Base-by-base conservation (phyloP, 768 basidiomycete species). In the Trametes cubensis region DNA sequence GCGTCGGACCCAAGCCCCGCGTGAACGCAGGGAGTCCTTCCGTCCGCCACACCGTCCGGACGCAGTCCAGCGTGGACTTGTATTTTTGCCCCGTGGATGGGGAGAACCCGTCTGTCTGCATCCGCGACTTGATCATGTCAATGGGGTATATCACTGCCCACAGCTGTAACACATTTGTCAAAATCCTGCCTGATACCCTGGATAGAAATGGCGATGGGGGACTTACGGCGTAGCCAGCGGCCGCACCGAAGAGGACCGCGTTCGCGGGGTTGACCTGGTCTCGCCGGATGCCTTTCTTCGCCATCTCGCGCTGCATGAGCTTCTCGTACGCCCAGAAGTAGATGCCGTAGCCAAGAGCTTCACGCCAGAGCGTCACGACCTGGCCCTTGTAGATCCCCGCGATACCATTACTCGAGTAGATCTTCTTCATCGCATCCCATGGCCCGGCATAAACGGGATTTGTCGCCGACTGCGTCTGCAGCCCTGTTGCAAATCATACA, bases 261-360 rank as follows among this genome's bases (percentile, higher is more conserved):
- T 89, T 92, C 52, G 84, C 71, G 1, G 94, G 86, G 60, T 76
- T 87, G 58, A 98, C 85, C 70, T 97, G 83, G 48, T 91, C 88
- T 40, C 94, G 80, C 49, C 78, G 76, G 62, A 90, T 89, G 26
- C 85, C 83, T 63, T 87, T 90, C 69, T 76, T 76, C n/a, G 78
- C 77, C 81, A 95, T 90, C 72, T 95, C 90, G 55, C 88, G 81
- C 74, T 95, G 92, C 48, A 98, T 86, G 28, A 98, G 82, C 69
- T 92, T 91, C 73, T 98, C 96, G 74, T 98, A 98, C 18, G 87
- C 87, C 71, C 91, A 77, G 78, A 98, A 98, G 75, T 98, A 98
- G 28, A 86, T 78, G 14, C 90, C 92, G 70, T 94, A 95, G 21
- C 92, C 93, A 0, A 83, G 71, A 0, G 89, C 86, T 75, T 95